Evolutionary conservation across 2,329 filamentous ascomycete species (phyloP), one percentile per base, ranked within the genome.

Genomic region (Xenosphaeropsis pyriputrescens): DNA sequence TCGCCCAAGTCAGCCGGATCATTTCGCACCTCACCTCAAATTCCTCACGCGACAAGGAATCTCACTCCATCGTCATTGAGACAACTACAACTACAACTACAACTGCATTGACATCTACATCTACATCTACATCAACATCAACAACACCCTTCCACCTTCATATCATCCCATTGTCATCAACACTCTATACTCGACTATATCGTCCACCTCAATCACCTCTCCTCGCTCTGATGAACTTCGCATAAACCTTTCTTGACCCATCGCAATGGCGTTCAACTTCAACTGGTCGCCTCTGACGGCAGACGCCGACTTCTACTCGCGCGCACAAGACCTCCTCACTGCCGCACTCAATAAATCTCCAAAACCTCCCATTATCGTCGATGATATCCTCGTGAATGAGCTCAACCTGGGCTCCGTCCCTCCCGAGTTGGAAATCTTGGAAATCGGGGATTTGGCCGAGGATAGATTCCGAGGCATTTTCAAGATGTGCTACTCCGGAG

Each of bases 281-380:
- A 96, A 96, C 85, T 98, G 91, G 91, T 94, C 86, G 73, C 91
- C 91, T 56, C 72, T 98, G 48, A 91, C 93, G 64, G 89, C 89
- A 56, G 91, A 96, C 65, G 89, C 85, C 54, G 75, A 78, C 50
- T 91, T 91, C 61, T 89, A 89, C 63, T 75, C 82, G 57, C 81
- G 86, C 50, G 89, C 91, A 37, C 83, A 88, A 59, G 88, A 96
- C 58, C 82, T 96, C 59, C 72, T 98, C 51, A 98, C 91, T 18
- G 80, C 84, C 41, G 91, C 91, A 29, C 70, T 98, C 53, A 98
- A 98, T 71, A 96, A 96, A 64, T 91, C 85, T 39, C 88, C 89
- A 30, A 96, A 96, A 56, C 91, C 91, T 40, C 91, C 91, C 43
- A 96, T 96, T 56, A 98, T 98, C 57, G 91, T 96, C 64, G 91